Percentiles rank a stretch among this genome's conserved stretches.
Conservation (phyloP, 768 basidiomycete genomes). For the Pleurotus giganteus region DNA sequence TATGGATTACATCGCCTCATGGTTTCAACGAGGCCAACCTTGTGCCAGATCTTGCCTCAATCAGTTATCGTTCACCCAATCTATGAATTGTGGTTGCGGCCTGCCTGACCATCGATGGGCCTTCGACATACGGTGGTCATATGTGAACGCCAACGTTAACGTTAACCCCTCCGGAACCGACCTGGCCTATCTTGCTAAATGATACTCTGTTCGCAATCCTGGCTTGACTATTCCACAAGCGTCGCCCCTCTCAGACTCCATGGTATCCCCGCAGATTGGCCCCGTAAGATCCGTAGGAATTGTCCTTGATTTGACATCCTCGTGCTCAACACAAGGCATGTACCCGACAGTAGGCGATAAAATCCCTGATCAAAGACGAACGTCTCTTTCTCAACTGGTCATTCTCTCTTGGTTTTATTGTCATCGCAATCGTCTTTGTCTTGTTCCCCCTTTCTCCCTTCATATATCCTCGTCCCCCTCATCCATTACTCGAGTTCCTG, state of each 20-base stretch:
- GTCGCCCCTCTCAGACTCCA: slow-evolving; percentile 21
- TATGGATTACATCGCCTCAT: slow-evolving; percentile 31
- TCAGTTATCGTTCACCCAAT: slow-evolving; percentile 12
- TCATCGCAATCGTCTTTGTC: slow-evolving; percentile 18
- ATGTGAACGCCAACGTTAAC: neutral
- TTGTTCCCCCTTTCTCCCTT: slow-evolving; percentile 16
- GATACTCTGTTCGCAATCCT: slow-evolving; percentile 14
- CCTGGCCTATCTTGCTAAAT: neutral
- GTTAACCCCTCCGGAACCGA: slow-evolving; percentile 1
- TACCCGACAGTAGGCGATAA: slow-evolving; percentile 24
- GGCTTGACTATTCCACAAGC: slow-evolving; percentile 13
- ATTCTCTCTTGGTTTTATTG: slow-evolving; percentile 13
- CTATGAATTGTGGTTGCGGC: neutral
- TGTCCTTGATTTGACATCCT: slow-evolving; percentile 30
- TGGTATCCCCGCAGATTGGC: slow-evolving; percentile 30
- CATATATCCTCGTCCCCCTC: slow-evolving; percentile 5
- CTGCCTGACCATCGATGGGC: slow-evolving; percentile 10
- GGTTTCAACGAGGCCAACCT: slow-evolving; percentile 40
- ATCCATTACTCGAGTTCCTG: neutral
- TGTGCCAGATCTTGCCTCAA: slow-evolving; percentile 22
- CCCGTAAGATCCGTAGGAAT: slow-evolving; percentile 14
- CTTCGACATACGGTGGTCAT: neutral
- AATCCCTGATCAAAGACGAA: slow-evolving; percentile 21
- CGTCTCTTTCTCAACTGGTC: slow-evolving; percentile 13
- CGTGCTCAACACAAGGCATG: slow-evolving; percentile 41